A percentile compares a stretch with the other conserved stretches of the same genome.
Conservation (phyloP, 306 rosid genomes). For the Mimosa pudica region DNA sequence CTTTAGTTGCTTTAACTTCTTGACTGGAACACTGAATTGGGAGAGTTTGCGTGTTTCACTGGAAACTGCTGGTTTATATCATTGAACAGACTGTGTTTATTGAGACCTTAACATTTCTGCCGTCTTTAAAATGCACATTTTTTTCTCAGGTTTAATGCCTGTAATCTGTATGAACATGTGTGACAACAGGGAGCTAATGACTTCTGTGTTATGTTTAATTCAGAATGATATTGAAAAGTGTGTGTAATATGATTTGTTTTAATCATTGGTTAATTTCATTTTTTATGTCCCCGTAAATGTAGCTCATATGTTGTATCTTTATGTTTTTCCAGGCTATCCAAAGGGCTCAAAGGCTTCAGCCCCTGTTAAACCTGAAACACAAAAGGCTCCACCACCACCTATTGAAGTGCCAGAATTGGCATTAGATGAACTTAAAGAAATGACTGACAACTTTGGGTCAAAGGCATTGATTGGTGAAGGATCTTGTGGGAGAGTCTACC, state of each 20-base stretch:
- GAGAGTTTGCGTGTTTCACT: not conserved
- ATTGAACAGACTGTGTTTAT: not conserved
- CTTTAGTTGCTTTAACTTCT: not conserved
- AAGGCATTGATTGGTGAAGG: slow-evolving; percentile 99
- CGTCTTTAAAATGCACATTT: not conserved
- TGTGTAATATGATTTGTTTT: not conserved
- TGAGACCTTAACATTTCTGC: not conserved
- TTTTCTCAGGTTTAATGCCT: not conserved
- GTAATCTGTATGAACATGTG: not conserved
- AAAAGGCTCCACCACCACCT: slow-evolving; percentile 84
- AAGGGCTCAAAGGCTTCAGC: slow-evolving; percentile 60
- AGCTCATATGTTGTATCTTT: slow-evolving; percentile 30
- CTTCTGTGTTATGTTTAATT: not conserved
- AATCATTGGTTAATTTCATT: not conserved
- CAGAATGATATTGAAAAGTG: not conserved
- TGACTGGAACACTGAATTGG: not conserved
- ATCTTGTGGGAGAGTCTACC: slow-evolving; percentile 95
- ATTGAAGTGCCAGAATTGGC: slow-evolving; percentile 92
- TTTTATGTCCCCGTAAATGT: slow-evolving; percentile 13
- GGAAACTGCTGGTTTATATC: not conserved
- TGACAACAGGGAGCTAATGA: not conserved
- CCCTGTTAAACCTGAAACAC: slow-evolving; percentile 72
- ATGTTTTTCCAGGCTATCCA: slow-evolving; percentile 55
- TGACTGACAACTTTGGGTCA: slow-evolving; percentile 95
- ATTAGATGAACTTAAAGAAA: slow-evolving; percentile 91